Conservation (phyloP, 2,329 filamentous ascomycete species). For the Leptographium flavum region DNA sequence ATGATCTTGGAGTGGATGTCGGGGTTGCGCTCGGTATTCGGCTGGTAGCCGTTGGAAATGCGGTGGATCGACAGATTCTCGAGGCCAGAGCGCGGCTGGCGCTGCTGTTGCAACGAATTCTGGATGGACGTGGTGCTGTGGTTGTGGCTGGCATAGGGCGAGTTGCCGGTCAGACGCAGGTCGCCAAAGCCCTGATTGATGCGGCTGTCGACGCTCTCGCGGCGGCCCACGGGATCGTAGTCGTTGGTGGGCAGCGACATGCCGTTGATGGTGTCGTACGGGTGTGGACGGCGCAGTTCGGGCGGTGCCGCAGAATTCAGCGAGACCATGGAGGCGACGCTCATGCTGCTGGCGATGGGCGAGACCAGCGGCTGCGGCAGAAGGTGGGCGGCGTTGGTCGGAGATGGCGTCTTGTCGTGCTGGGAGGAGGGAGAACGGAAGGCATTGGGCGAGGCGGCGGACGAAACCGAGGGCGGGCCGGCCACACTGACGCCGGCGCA, state of each 20-base stretch:
- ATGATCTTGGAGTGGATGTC: constrained; percentile 36
- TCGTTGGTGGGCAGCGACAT: constrained; percentile 7
- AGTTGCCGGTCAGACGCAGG: constrained; percentile 52
- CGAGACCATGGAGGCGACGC: constrained; percentile 51
- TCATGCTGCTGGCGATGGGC: constrained; percentile 45
- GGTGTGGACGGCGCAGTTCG: constrained; percentile 28
- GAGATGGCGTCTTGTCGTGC: constrained; percentile 48
- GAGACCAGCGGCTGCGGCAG: constrained; percentile 39
- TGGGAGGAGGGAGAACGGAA: constrained; percentile 7
- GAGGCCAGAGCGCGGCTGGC: constrained; percentile 39
- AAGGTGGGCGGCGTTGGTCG: constrained; percentile 33
- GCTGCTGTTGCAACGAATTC: constrained; percentile 52
- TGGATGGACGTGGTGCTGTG: constrained; percentile 64
- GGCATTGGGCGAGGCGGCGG: constrained; percentile 2
- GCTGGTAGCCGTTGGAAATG: constrained; percentile 52
- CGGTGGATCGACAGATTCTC: constrained; percentile 41
- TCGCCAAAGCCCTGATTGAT: constrained; percentile 60
- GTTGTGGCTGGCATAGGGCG: constrained; percentile 64
- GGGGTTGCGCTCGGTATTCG: constrained; percentile 42
- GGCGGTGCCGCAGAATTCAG: constrained; percentile 34
- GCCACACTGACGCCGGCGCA: constrained; percentile 24
- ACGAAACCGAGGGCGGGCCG: constrained; percentile 21
- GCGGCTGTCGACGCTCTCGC: constrained; percentile 69
- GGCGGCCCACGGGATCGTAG: constrained; percentile 32
- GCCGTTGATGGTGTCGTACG: constrained; percentile 24